Evolutionary conservation across 352 stramenopile species (phyloP), one percentile per base, ranked within the genome.

Genomic region (Peronospora belbahrii): DNA sequence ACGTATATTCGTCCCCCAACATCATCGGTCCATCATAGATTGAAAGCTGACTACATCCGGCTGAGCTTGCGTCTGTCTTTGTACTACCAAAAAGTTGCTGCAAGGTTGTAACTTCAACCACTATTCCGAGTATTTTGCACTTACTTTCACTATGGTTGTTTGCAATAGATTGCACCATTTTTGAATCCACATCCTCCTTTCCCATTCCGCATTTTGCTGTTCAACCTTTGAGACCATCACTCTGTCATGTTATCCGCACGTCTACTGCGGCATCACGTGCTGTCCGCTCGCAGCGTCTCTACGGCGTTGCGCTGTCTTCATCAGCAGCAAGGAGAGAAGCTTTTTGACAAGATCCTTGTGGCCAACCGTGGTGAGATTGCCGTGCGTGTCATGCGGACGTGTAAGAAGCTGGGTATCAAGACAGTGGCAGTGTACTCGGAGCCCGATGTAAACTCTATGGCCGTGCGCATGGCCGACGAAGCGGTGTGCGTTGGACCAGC

Each of bases 351-450:
- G 62, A 94, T 97, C 44, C 61, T 97, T 20, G 86, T 97, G 33
- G 88, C 88, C 18, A 97, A 97, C 62, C 75, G 85, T 36, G 86
- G 86, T 31, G 94, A 98, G 75, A 98, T 98, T 59, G 82, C 88
- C 14, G 84, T 89, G 62, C 87, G 94, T 25, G 83, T 98, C 28
- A 94, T 97, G 45, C 67, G 88, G 46, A 97, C 92, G 24, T 95
- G 85, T 42, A 62, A 74, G 11, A 65, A 78, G 11, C 54, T 97
- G n/a, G 83, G 76, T 14, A 97, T 98, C 53, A 75, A 95, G 54
- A 98, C 93, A 0, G 93, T 98, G 13, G 94, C 90, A 6, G 79
- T 98, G 39, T 97, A 97, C 61, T 95, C 82, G 14, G 90, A 95
- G 42, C 72, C 87, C 2, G 93, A 98, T 67, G 74, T 71, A 17